Percentiles rank a stretch among this genome's conserved stretches.
These are phyloP conservation scores for Fomes fomentarius DNA, from an alignment of 1,284 basidiomycete species.

Conservation along the genomic window DNA sequence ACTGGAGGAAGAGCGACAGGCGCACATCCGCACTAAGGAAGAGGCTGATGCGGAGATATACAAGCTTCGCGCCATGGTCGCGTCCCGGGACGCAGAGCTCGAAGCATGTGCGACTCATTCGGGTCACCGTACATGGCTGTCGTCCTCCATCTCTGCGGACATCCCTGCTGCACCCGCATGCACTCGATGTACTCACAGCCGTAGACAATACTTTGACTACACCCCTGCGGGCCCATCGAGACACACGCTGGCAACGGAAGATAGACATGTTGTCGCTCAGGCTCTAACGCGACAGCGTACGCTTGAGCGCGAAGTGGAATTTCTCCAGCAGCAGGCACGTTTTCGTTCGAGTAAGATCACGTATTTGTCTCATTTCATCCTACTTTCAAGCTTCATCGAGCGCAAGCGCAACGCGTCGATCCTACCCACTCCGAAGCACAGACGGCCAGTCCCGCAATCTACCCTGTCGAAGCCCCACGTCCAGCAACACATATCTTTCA, in stretches of 20 bases:
- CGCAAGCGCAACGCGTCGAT: too few relatives aligned
- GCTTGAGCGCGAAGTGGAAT: conserved; percentile 20
- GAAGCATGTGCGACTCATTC: conserved; percentile 37
- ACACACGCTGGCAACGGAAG: not conserved
- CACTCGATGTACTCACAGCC: not conserved
- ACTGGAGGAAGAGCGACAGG: conserved; percentile 47
- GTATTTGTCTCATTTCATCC: too few relatives aligned
- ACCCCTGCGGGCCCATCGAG: not conserved
- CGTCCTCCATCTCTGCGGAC: not conserved
- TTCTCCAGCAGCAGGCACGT: conserved; percentile 8
- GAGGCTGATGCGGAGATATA: conserved; percentile 46
- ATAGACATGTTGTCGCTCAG: not conserved
- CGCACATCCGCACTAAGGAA: conserved; percentile 44
- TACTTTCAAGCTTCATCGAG: not conserved
- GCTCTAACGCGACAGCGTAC: conserved; percentile 9
- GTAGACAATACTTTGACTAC: not conserved
- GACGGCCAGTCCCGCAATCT: too few relatives aligned
- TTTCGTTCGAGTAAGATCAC: not conserved
- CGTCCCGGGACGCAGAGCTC: conserved; percentile 58
- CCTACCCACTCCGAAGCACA: too few relatives aligned
- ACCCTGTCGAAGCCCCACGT: too few relatives aligned
- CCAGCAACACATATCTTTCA: too few relatives aligned
- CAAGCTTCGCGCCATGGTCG: conserved; percentile 55
- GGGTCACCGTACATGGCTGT: conserved; percentile 17
- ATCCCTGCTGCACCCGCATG: not conserved